Evolutionary conservation across 1,284 basidiomycete genomes (phyloP).

Genomic region (Puccinia horiana): DNA sequence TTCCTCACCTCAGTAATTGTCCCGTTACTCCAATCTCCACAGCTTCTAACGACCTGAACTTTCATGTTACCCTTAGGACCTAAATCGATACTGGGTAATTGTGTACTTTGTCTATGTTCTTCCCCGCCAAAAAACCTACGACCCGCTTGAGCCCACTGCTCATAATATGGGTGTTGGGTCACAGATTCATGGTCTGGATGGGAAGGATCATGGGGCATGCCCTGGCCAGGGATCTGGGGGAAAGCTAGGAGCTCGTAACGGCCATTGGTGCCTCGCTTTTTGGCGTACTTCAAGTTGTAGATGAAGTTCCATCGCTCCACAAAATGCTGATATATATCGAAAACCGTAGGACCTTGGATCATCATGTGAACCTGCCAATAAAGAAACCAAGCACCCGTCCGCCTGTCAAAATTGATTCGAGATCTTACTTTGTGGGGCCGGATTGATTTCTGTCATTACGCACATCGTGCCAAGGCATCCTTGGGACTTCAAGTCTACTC

Average conservation of each 20-base stretch:
- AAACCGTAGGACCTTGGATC: conserved; percentile 74
- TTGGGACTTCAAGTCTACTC: conserved; percentile 54
- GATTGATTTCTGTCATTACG: conserved; percentile 54
- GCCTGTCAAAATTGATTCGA: neutral
- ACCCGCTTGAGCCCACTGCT: conserved; percentile 62
- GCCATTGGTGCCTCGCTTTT: conserved; percentile 55
- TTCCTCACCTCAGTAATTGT: conserved; percentile 65
- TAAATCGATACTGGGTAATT: conserved; percentile 35
- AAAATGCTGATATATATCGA: conserved; percentile 89
- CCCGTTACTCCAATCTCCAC: conserved; percentile 88
- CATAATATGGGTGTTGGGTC: conserved; percentile 70
- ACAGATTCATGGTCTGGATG: conserved; percentile 61
- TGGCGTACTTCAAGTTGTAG: conserved; percentile 59
- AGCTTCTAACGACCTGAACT: conserved; percentile 77
- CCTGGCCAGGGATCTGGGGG: conserved; percentile 69
- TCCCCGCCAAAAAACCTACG: conserved; percentile 35
- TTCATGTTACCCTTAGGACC: conserved; percentile 56
- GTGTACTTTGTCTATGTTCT: neutral
- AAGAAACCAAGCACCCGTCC: conserved; percentile 55
- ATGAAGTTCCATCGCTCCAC: conserved; percentile 74
- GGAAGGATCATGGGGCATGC: conserved; percentile 67
- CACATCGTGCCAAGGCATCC: conserved; percentile 87
- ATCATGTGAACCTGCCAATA: conserved; percentile 68
- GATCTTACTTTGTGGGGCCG: conserved; percentile 64
- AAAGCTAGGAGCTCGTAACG: conserved; percentile 76